Percentiles rank a stretch among this genome's conserved stretches.
Conservation (phyloP, 495 filamentous ascomycete genomes). For the Bryoglossum gracile region DNA sequence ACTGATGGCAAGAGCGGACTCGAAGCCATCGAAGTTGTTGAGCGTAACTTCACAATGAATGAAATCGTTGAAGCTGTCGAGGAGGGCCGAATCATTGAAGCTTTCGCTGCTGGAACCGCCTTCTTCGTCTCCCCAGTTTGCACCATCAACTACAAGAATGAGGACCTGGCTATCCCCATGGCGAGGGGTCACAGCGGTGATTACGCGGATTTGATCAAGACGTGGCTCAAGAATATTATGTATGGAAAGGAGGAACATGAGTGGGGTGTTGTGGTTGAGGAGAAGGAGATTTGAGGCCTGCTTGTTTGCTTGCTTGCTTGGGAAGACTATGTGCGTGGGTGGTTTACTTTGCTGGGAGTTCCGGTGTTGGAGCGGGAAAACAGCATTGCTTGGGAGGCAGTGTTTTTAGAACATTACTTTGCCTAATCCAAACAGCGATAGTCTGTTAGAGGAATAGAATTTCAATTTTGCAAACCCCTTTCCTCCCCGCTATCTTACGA, state of each 20-base stretch:
- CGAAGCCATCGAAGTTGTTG: conserved; percentile 63
- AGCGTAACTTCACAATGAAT: conserved; percentile 70
- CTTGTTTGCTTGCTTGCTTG: not conserved
- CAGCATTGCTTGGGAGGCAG: not conserved
- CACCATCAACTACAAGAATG: conserved; percentile 62
- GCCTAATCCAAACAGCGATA: not conserved
- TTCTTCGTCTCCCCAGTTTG: conserved; percentile 76
- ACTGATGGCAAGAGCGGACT: conserved; percentile 32
- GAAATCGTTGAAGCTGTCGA: conserved; percentile 66
- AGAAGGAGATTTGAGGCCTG: too few species aligned
- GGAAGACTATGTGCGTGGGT: too few species aligned
- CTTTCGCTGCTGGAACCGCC: conserved; percentile 83
- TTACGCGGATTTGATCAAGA: conserved; percentile 65
- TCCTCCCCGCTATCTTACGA: too few species aligned
- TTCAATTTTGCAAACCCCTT: too few species aligned
- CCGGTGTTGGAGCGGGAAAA: too few species aligned
- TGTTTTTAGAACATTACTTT: not conserved
- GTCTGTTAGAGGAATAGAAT: too few species aligned
- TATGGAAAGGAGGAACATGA: conserved; percentile 73
- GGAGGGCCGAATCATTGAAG: conserved; percentile 74
- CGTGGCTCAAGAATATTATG: conserved; percentile 78
- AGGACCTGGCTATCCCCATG: conserved; percentile 60
- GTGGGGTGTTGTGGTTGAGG: conserved; percentile 70
- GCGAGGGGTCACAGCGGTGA: conserved; percentile 49
- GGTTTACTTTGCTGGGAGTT: not conserved